Conservation (phyloP, 768 basidiomycete genomes). For the Suillus clintonianus region DNA sequence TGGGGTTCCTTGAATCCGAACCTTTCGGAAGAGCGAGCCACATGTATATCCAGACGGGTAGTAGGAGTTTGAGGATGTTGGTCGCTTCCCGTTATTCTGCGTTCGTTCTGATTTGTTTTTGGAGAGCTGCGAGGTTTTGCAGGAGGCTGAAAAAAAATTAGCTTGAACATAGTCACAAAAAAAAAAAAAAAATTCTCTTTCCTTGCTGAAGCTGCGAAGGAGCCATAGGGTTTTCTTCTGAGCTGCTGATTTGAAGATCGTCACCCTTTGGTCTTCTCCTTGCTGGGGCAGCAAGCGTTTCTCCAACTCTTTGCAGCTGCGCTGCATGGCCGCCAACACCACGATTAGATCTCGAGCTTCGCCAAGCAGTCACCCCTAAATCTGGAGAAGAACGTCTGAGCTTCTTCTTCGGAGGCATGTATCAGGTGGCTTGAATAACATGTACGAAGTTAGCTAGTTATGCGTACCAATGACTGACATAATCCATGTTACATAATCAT, state of each 20-base stretch:
- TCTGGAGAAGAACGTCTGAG: neutral
- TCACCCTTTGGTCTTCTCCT: neutral
- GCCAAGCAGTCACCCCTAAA: neutral
- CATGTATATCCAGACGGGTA: neutral
- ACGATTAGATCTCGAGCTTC: neutral
- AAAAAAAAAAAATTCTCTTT: neutral
- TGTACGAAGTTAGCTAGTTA: too few relatives aligned
- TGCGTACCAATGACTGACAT: too few relatives aligned
- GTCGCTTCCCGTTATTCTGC: too few relatives aligned
- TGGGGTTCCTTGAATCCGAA: neutral
- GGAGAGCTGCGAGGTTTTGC: neutral
- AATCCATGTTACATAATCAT: too few relatives aligned
- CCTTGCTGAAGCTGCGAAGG: neutral
- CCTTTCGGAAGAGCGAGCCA: neutral
- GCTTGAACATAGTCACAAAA: neutral
- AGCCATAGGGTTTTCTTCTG: neutral
- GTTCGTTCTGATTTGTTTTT: too few relatives aligned
- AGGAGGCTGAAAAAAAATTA: too few relatives aligned
- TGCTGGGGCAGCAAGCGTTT: neutral
- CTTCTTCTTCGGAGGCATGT: neutral
- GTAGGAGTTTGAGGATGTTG: too few relatives aligned
- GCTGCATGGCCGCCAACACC: neutral
- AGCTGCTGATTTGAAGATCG: neutral
- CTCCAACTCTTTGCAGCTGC: neutral
- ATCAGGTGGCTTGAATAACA: neutral